Conservation (phyloP, 2,329 filamentous ascomycete genomes). For the Plectosphaerella sp. region DNA sequence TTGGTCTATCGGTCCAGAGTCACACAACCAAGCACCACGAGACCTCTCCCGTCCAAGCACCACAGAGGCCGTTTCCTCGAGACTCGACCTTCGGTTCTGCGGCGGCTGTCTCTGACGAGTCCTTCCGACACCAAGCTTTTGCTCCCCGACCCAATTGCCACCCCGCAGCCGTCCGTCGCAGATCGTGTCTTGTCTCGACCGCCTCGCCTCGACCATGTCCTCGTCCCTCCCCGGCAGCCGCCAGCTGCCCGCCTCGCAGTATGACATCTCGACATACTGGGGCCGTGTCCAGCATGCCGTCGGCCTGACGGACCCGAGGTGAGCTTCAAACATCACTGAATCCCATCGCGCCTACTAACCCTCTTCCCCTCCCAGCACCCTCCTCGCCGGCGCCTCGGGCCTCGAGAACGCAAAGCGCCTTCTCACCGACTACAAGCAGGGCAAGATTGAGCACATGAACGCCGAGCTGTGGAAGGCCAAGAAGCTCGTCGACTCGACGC, state of each 20-base stretch:
- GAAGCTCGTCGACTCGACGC: constrained; percentile 93
- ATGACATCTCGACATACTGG: constrained; percentile 92
- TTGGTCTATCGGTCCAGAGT: no score
- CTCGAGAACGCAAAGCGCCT: constrained; percentile 83
- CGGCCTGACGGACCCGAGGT: constrained; percentile 93
- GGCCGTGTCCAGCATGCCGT: constrained; percentile 87
- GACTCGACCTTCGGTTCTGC: not conserved
- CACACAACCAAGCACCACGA: no score
- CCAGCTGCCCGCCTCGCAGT: constrained; percentile 85
- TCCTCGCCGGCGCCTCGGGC: constrained; percentile 72
- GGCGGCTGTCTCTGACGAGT: not conserved
- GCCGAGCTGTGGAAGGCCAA: constrained; percentile 92
- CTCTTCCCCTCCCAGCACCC: constrained; percentile 56
- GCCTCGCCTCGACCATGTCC: constrained; percentile 44
- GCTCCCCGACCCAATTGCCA: not conserved
- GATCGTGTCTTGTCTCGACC: no score
- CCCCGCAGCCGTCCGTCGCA: not conserved
- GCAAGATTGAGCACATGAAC: constrained; percentile 74
- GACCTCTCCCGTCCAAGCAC: no score
- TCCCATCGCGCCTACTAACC: not conserved
- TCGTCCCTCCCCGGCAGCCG: constrained; percentile 63
- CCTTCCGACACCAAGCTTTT: not conserved
- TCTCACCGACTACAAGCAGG: constrained; percentile 81
- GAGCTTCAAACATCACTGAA: constrained; percentile 31
- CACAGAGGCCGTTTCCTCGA: no score